Base-by-base conservation (phyloP, 208 protist genomes). In the Giardia muris region DNA sequence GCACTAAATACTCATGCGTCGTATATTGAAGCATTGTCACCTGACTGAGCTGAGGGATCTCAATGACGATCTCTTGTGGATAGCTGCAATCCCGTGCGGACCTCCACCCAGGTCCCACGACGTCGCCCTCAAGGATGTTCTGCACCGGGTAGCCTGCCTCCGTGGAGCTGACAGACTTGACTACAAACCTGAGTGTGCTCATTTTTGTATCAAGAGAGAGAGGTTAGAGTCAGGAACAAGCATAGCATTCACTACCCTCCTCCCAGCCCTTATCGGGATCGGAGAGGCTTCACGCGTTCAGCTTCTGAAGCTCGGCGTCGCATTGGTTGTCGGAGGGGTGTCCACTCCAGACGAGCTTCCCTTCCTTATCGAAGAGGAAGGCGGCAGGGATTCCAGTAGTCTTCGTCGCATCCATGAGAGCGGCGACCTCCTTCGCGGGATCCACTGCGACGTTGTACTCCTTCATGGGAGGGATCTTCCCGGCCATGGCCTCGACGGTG, bases 381-480 rank as follows among this genome's bases (percentile, higher is more conserved):
- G 87, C 87, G 48, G n/a, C 42, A 10, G 87, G 87, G 44, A 47
- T 90, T 4, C 87, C 87, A 0, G 42, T 2, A 47, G 43, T 45
- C n/a, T 30, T 30, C n/a, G n/a, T 1, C 30, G 57, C 57, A 4
- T 90, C 87, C n/a, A 44, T 44, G 45, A 90, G 45, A 30, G 1
- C 44, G 0, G 46, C 1, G 1, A 90, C 1, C 4, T 2, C 10
- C 19, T 46, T 46, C 42, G n/a, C n/a, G 87, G 87, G 2, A n/a
- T 90, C 87, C 19, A 44, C n/a, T 22, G 87, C 87, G 2, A 90
- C 42, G 45, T 90, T 90, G 44, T 90, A 90, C 44, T 90, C n/a
- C 2, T 2, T 47, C 87, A 90, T 90, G 44, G 43, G 87, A n/a
- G 2, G 2, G 19, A 90, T 90, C 43, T 90, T 90, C 2, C 19